Percentiles rank a stretch among this genome's conserved stretches.
Conservation (phyloP, 257 asterid genomes). For the Cordia subcordata region DNA sequence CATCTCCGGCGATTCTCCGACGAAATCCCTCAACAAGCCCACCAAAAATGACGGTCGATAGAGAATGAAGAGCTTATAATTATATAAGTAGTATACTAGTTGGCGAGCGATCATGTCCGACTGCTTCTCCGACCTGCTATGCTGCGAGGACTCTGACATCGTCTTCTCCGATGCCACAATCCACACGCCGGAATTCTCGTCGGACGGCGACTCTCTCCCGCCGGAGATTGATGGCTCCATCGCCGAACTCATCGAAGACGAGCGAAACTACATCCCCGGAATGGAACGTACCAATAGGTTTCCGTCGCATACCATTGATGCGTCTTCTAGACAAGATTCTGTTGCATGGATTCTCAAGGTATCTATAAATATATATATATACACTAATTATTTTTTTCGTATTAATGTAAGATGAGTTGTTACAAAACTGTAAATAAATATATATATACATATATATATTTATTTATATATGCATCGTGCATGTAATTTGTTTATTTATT, state of each 20-base stretch:
- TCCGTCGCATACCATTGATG: slow-evolving; percentile 47
- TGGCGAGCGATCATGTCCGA: slow-evolving; percentile 76
- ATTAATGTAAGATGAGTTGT: too few relatives aligned
- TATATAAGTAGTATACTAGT: too few relatives aligned
- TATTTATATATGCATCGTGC: too few relatives aligned
- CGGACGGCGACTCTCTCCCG: slow-evolving; percentile 50
- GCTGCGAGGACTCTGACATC: slow-evolving; percentile 77
- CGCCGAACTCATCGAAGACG: slow-evolving; percentile 71
- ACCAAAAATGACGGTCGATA: slow-evolving; percentile 25
- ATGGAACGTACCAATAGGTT: slow-evolving; percentile 27
- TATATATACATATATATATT: too few relatives aligned
- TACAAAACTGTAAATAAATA: too few relatives aligned
- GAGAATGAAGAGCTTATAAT: slow-evolving; percentile 38
- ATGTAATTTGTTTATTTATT: too few relatives aligned
- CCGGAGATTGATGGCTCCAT: slow-evolving; percentile 61
- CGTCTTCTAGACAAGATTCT: slow-evolving; percentile 58
- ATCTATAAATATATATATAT: too few relatives aligned
- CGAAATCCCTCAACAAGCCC: background rate
- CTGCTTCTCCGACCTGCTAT: slow-evolving; percentile 88
- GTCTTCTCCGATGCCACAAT: slow-evolving; percentile 30
- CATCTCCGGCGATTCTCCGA: slow-evolving; percentile 58
- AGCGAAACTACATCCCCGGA: slow-evolving; percentile 44
- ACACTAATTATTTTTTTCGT: too few relatives aligned
- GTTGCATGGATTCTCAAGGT: slow-evolving; percentile 96
- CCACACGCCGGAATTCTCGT: slow-evolving; percentile 68